Percentiles rank a stretch among this genome's conserved stretches.
Evolutionary conservation across 495 filamentous ascomycete species (phyloP).

Genomic region (Rusavskia elegans): DNA sequence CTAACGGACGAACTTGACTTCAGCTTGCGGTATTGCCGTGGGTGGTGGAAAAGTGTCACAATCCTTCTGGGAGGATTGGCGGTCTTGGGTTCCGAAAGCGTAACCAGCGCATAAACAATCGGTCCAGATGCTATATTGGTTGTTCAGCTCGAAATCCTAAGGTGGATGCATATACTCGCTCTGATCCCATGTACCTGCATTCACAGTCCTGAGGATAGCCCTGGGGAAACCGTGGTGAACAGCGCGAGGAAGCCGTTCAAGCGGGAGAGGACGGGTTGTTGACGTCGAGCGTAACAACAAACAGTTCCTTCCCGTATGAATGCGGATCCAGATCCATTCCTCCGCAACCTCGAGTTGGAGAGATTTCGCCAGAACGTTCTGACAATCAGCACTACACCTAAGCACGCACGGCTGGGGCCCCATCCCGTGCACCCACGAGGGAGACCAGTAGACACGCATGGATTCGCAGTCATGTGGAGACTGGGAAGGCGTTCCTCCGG

Average conservation of each 20-base stretch:
- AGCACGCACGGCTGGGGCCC: background rate
- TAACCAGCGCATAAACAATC: background rate
- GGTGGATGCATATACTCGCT: background rate
- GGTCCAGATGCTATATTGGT: background rate
- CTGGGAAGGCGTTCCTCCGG: background rate
- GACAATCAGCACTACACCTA: background rate
- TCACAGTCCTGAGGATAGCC: no score
- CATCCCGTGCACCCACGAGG: background rate
- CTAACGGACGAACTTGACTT: background rate
- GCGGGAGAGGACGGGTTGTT: background rate
- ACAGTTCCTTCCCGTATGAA: background rate
- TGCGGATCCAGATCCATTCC: no score
- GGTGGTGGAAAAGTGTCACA: background rate
- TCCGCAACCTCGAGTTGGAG: no score
- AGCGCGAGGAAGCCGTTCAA: no score
- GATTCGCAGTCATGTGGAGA: background rate
- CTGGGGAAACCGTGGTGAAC: no score
- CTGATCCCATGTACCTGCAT: no score
- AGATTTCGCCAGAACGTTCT: background rate
- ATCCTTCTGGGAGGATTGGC: background rate
- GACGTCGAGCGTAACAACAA: background rate
- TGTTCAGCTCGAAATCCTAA: background rate
- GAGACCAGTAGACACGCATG: background rate
- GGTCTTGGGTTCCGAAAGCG: background rate
- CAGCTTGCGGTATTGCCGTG: background rate